Evolutionary conservation across 1,139 yeast species (phyloP).

Genomic region (Blastobotrys ciferrii): DNA sequence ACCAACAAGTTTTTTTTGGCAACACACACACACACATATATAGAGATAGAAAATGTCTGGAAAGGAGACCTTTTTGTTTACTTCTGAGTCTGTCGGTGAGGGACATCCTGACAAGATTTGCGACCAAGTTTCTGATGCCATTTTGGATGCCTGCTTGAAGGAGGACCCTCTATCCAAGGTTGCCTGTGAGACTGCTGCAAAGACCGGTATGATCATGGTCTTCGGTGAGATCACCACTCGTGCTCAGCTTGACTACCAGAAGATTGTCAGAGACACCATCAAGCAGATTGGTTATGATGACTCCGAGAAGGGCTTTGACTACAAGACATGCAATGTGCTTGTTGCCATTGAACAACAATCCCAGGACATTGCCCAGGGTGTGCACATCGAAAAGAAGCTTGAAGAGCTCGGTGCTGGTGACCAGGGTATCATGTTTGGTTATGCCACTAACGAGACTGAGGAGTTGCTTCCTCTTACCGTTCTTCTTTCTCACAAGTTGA

Average conservation of each 20-base stretch:
- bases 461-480: slow-evolving; percentile 96
- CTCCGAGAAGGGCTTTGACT: slow-evolving; percentile 96
- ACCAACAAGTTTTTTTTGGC: background rate
- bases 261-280: slow-evolving; percentile 95
- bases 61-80: slow-evolving; percentile 64
- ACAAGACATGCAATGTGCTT: slow-evolving; percentile 97
- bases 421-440: slow-evolving; percentile 99
- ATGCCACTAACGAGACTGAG: slow-evolving; percentile 98
- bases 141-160: slow-evolving; percentile 93
- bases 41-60: slow-evolving; percentile 29
- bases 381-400: slow-evolving; percentile 92
- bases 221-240: slow-evolving; percentile 99
- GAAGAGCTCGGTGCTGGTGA: slow-evolving; percentile 99
- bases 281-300: slow-evolving; percentile 97
- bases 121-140: slow-evolving; percentile 98
- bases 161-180: slow-evolving; percentile 97
- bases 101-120: slow-evolving; percentile 99
- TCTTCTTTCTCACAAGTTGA: slow-evolving; percentile 90
- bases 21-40: slow-evolving; percentile 1
- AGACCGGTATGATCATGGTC: slow-evolving; percentile 98
- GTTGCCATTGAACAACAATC: slow-evolving; percentile 99
- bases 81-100: slow-evolving; percentile 95
- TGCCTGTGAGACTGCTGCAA: slow-evolving; percentile 98
- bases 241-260: slow-evolving; percentile 93
- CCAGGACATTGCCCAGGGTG: slow-evolving; percentile 98